Conservation (phyloP, 805 yeast species). For the Barnettozyma botsteinii region DNA sequence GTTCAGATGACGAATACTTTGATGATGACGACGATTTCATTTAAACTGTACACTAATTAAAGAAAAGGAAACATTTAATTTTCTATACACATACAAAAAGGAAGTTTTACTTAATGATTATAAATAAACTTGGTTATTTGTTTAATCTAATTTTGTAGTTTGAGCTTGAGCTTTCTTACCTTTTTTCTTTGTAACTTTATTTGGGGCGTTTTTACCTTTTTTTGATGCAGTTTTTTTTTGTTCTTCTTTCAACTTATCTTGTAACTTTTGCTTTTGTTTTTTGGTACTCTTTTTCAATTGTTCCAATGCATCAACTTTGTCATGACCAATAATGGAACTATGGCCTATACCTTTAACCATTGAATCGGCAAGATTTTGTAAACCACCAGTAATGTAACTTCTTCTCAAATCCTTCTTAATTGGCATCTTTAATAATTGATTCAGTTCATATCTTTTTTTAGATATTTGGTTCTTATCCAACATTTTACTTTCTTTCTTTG, state of each 20-base stretch:
- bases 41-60: conserved; percentile 9
- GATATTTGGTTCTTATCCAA: conserved; percentile 45
- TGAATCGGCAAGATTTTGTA: conserved; percentile 70
- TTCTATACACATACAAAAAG: neutral
- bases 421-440: conserved; percentile 44
- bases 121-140: neutral
- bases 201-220: neutral
- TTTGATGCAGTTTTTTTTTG: neutral
- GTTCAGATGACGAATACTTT: conserved; percentile 85
- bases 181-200: neutral
- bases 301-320: conserved; percentile 60
- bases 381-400: conserved; percentile 76
- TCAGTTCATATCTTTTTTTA: conserved; percentile 45
- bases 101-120: conserved; percentile 2
- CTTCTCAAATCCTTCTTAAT: conserved; percentile 59
- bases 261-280: neutral
- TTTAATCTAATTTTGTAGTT: neutral
- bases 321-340: conserved; percentile 62
- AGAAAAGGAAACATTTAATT: neutral
- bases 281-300: conserved; percentile 36
- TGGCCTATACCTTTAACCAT: conserved; percentile 65
- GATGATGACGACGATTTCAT: conserved; percentile 43
- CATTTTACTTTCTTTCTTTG: conserved; percentile 46
- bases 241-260: neutral
- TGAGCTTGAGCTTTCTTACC: neutral